phyloP scores from a whole-genome alignment of 2,329 filamentous ascomycete genomes.

The Immersiporthe knoxdaviesiana region DNA sequence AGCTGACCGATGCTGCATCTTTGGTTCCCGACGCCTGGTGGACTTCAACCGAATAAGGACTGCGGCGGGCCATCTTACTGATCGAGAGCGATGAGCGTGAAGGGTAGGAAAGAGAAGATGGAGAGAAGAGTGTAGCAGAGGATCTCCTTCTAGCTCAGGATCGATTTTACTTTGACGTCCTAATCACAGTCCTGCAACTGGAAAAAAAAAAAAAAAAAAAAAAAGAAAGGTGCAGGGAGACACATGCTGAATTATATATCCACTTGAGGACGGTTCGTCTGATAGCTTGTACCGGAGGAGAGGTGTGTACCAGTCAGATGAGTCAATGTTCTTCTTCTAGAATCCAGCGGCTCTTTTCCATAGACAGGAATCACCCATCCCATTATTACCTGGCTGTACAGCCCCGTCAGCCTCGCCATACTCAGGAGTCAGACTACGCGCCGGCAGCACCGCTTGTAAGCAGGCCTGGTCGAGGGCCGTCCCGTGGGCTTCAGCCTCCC shows the following conservation, averaged over 20 bases:
- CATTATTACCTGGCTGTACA: not conserved
- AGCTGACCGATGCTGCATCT: slow-evolving; percentile 18
- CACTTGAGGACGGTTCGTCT: not conserved
- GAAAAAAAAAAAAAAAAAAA: too few species aligned
- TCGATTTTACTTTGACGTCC: not conserved
- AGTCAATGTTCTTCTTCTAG: not conserved
- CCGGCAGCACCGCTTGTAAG: not conserved
- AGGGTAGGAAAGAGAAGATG: not conserved
- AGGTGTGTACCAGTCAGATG: not conserved
- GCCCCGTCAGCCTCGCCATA: not conserved
- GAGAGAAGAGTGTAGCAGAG: not conserved
- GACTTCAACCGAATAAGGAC: not conserved
- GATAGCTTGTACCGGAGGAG: not conserved
- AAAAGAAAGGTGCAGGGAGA: not conserved
- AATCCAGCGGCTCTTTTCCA: not conserved
- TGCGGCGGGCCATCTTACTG: not conserved
- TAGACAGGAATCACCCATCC: not conserved
- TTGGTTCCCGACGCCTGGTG: slow-evolving; percentile 11
- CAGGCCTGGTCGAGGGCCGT: not conserved
- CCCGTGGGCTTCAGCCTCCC: not conserved
- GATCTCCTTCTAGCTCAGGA: too few species aligned
- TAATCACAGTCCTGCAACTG: too few species aligned
- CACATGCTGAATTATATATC: slow-evolving; percentile 3
- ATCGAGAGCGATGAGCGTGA: not conserved
- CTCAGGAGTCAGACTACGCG: not conserved